Conservation (phyloP, 768 basidiomycete genomes). For the Infundibulicybe gibba region DNA sequence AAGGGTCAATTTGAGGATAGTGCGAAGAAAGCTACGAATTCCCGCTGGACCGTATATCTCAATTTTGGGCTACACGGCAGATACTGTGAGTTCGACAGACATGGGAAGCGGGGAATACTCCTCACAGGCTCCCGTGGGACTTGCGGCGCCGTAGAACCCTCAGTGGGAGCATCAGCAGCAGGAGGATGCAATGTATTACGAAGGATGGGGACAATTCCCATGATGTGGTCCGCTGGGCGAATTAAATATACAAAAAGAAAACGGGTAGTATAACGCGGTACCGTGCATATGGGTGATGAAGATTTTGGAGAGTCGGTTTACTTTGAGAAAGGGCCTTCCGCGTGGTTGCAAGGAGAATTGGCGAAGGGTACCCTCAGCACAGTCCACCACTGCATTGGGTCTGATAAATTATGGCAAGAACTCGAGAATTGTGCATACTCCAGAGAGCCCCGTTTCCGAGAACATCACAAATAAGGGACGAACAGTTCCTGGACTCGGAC, state of each 20-base stretch:
- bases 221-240: slow-evolving; percentile 60
- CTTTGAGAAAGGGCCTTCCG: slow-evolving; percentile 28
- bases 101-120: too few relatives aligned
- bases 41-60: slow-evolving; percentile 82
- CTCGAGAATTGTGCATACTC: slow-evolving; percentile 43
- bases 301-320: slow-evolving; percentile 55
- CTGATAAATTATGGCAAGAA: slow-evolving; percentile 6
- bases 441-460: slow-evolving; percentile 54
- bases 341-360: slow-evolving; percentile 60
- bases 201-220: slow-evolving; percentile 69
- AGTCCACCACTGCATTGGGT: slow-evolving; percentile 65
- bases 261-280: slow-evolving; percentile 13
- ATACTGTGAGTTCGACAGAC: slow-evolving; percentile 5
- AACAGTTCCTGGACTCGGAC: slow-evolving; percentile 68
- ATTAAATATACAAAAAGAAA: neutral
- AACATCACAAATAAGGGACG: slow-evolving; percentile 64
- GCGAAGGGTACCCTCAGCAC: slow-evolving; percentile 75
- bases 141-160: too few relatives aligned
- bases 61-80: slow-evolving; percentile 39
- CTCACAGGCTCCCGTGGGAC: too few relatives aligned
- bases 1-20: slow-evolving; percentile 64
- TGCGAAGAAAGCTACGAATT: slow-evolving; percentile 70
- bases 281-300: slow-evolving; percentile 89
- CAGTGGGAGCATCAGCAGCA: too few relatives aligned
- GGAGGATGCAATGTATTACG: slow-evolving; percentile 52